Percentiles rank a stretch among this genome's conserved stretches.
These are phyloP conservation scores for Chlorophyllum brunneum DNA, from an alignment of 768 basidiomycete genomes.

Conservation along the genomic window DNA sequence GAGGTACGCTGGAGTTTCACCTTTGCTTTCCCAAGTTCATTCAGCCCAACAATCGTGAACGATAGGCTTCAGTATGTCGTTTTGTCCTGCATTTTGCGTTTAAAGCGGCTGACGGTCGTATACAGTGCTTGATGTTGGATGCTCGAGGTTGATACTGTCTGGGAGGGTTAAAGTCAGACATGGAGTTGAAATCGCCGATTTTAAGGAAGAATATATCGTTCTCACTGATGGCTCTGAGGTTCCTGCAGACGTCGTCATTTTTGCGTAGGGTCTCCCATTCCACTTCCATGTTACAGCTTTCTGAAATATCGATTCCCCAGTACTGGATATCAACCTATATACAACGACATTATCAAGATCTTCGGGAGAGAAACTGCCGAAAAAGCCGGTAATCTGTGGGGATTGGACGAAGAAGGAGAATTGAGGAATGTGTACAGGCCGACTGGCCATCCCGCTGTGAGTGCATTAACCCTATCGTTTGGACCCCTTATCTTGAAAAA, in stretches of 20 bases:
- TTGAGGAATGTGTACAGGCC: constrained; percentile 32
- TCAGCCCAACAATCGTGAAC: not conserved
- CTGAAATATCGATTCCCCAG: not conserved
- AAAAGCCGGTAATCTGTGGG: constrained; percentile 29
- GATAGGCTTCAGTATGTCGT: constrained; percentile 4
- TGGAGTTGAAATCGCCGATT: constrained; percentile 36
- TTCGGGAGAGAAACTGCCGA: constrained; percentile 34
- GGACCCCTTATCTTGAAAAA: not conserved
- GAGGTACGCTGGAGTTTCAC: not conserved
- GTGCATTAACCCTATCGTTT: constrained; percentile 7
- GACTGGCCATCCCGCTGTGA: constrained; percentile 39
- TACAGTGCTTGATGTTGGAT: constrained; percentile 41
- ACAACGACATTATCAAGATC: constrained; percentile 23
- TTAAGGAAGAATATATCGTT: constrained; percentile 29
- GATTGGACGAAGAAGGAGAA: constrained; percentile 40
- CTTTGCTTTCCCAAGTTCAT: not conserved
- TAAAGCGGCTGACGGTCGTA: not conserved
- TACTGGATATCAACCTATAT: constrained; percentile 16
- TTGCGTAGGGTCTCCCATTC: constrained; percentile 27
- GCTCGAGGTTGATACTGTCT: constrained; percentile 45
- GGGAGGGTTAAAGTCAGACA: constrained; percentile 59
- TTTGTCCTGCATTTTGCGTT: not conserved
- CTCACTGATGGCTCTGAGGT: constrained; percentile 37
- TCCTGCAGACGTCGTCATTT: constrained; percentile 42
- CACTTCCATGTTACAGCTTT: too few species aligned